A percentile compares a stretch with the other conserved stretches of the same genome.
Conservation (phyloP, 1,284 basidiomycete species). For the Schizophyllum amplum region DNA sequence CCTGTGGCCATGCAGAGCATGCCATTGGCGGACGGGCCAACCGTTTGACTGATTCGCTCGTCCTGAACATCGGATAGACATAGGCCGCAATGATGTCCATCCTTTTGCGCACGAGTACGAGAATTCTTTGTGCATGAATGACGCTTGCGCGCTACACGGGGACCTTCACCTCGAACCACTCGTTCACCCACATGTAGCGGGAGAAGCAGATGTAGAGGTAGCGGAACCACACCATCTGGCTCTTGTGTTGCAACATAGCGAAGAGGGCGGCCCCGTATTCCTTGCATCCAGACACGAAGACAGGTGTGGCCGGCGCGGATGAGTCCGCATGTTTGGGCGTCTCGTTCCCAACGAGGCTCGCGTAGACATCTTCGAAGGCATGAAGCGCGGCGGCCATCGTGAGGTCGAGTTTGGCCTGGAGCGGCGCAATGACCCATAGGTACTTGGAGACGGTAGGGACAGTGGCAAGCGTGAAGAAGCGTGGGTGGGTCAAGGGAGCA, state of each 20-base stretch:
- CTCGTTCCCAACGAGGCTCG: not conserved
- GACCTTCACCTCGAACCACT: conserved; percentile 48
- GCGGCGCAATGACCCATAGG: conserved; percentile 38
- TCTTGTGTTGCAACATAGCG: conserved; percentile 71
- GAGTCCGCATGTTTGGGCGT: too few relatives aligned
- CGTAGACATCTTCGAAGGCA: conserved; percentile 11
- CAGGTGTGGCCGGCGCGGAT: conserved; percentile 19
- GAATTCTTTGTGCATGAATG: too few relatives aligned
- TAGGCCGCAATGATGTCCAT: too few relatives aligned
- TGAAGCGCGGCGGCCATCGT: conserved; percentile 8
- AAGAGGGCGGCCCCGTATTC: conserved; percentile 52
- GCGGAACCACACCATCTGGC: conserved; percentile 87
- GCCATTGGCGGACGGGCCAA: too few relatives aligned
- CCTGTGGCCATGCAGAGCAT: too few relatives aligned
- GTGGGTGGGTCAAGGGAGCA: conserved; percentile 13
- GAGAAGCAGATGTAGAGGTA: conserved; percentile 81
- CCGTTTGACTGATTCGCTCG: too few relatives aligned
- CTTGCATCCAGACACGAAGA: conserved; percentile 46
- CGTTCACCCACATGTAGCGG: conserved; percentile 90
- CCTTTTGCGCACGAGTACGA: too few relatives aligned
- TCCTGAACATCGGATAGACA: too few relatives aligned
- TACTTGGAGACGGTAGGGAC: conserved; percentile 57
- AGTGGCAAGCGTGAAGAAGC: conserved; percentile 55
- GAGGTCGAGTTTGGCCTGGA: conserved; percentile 38
- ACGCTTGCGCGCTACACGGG: too few relatives aligned